Conservation (phyloP, 352 stramenopile species). For the Phytophthora ohioensis region DNA sequence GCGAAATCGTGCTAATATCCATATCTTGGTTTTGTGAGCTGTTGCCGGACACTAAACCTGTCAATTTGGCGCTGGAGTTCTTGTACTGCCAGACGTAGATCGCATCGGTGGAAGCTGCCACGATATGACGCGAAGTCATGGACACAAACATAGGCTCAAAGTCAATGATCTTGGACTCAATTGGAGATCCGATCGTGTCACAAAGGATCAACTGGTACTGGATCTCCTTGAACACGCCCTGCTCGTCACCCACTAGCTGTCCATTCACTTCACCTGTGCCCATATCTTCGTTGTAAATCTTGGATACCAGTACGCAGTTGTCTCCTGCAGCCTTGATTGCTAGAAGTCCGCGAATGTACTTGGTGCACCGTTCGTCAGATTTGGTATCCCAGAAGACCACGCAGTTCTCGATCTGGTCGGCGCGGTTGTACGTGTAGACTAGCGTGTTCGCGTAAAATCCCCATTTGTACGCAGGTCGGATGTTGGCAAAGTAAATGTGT, state of each 20-base stretch:
- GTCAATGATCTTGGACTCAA: slow-evolving; percentile 88
- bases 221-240: slow-evolving; percentile 58
- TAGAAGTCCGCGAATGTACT: slow-evolving; percentile 86
- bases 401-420: slow-evolving; percentile 89
- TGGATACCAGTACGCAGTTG: slow-evolving; percentile 89
- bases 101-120: slow-evolving; percentile 79
- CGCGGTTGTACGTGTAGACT: slow-evolving; percentile 92
- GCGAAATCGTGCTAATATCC: slow-evolving; percentile 70
- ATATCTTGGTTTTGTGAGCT: slow-evolving; percentile 44
- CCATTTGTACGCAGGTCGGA: slow-evolving; percentile 93
- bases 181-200: slow-evolving; percentile 84
- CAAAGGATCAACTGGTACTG: slow-evolving; percentile 90
- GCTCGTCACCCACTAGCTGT: slow-evolving; percentile 30
- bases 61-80: slow-evolving; percentile 81
- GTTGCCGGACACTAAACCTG: slow-evolving; percentile 57
- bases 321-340: slow-evolving; percentile 85
- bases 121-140: slow-evolving; percentile 90
- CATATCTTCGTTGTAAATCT: slow-evolving; percentile 82
- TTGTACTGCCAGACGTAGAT: slow-evolving; percentile 96
- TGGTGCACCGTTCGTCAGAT: slow-evolving; percentile 86
- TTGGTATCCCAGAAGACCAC: slow-evolving; percentile 94
- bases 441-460: slow-evolving; percentile 91
- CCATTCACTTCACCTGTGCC: slow-evolving; percentile 36
- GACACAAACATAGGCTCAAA: slow-evolving; percentile 85
- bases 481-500: slow-evolving; percentile 97